Evolutionary conservation across 106 monocot species (phyloP).

Genomic region (Phalaenopsis equestris): DNA sequence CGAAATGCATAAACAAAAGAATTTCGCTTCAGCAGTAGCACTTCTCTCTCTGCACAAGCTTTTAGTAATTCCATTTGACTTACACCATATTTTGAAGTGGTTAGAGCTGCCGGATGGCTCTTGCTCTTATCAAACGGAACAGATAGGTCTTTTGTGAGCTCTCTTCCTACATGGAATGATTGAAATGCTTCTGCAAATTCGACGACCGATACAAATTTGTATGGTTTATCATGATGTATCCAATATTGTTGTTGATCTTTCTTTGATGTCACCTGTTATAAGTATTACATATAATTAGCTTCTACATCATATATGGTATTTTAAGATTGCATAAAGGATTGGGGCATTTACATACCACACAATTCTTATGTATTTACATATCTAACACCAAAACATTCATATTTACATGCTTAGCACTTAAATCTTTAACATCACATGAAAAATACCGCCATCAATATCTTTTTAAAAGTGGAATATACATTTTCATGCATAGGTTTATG

Average conservation of each 20-base stretch:
- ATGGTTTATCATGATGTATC: conserved; percentile 19
- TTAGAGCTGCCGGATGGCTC: conserved; percentile 16
- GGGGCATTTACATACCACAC: too few species aligned
- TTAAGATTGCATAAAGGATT: background rate
- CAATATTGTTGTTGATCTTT: conserved; percentile 47
- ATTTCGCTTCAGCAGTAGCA: conserved; percentile 12
- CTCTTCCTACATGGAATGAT: conserved; percentile 13
- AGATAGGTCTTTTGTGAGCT: conserved; percentile 1
- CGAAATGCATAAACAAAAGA: conserved; percentile 13
- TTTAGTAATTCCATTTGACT: conserved; percentile 12
- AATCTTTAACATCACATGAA: too few species aligned
- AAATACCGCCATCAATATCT: too few species aligned
- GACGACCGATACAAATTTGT: conserved; percentile 17
- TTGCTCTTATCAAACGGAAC: conserved; percentile 8
- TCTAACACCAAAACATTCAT: too few species aligned
- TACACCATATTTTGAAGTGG: conserved; percentile 10
- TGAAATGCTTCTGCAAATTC: conserved; percentile 23
- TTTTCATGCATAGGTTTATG: too few species aligned
- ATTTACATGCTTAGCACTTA: too few species aligned
- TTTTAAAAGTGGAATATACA: too few species aligned
- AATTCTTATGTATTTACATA: too few species aligned
- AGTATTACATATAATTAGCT: background rate
- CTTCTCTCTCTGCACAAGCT: conserved; percentile 6
- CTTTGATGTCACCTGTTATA: conserved; percentile 37
- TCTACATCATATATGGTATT: background rate